These are phyloP conservation scores for Geotrichum aggregatum DNA, from an alignment of 1,139 yeast species.

Conservation along the genomic window DNA sequence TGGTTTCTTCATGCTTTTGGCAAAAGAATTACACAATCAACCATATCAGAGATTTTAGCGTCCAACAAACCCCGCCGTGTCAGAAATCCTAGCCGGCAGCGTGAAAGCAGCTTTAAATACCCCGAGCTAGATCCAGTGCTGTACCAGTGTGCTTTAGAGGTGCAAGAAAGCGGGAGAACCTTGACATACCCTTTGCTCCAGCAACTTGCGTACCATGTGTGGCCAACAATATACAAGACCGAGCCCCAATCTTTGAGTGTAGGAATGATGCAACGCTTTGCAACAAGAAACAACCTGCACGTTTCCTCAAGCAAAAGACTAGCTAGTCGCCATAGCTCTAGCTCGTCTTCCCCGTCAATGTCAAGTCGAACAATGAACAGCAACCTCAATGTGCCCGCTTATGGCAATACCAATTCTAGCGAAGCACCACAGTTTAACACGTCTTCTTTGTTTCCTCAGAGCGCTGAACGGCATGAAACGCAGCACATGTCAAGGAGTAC, in stretches of 20 bases:
- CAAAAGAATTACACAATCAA: slow-evolving; percentile 14
- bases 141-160: slow-evolving; percentile 2
- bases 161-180: slow-evolving; percentile 5
- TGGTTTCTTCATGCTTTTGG: slow-evolving; percentile 9
- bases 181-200: slow-evolving; percentile 11
- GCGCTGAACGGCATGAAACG: too few species aligned
- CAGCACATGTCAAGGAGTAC: too few species aligned
- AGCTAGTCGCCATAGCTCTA: too few species aligned
- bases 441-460: too few species aligned
- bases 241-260: slow-evolving; percentile 6
- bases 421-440: too few species aligned
- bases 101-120: slow-evolving; percentile 13
- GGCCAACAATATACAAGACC: slow-evolving; percentile 3
- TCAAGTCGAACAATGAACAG: not conserved
- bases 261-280: slow-evolving; percentile 17
- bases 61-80: slow-evolving; percentile 10
- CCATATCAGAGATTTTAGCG: slow-evolving; percentile 13
- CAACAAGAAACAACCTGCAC: slow-evolving; percentile 6
- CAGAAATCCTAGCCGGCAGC: slow-evolving; percentile 12
- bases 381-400: too few species aligned
- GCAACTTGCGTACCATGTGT: slow-evolving; percentile 11
- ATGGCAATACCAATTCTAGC: too few species aligned
- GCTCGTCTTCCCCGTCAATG: not conserved
- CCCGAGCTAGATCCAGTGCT: slow-evolving; percentile 14
- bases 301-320: slow-evolving; percentile 3